Evolutionary conservation across 305 asterid species (phyloP).

Genomic region (Caryopteris hybrid): DNA sequence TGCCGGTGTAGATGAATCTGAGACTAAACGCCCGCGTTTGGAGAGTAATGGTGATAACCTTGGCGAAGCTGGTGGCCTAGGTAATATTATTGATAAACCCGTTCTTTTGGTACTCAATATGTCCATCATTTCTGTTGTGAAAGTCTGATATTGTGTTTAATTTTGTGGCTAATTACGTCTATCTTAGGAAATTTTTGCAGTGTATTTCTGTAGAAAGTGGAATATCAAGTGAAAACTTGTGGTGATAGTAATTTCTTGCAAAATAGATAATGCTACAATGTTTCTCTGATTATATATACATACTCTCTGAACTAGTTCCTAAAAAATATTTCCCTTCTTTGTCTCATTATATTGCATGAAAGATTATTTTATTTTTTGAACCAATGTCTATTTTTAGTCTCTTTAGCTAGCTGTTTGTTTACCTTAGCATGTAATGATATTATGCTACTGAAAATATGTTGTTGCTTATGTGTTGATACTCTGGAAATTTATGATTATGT

Average conservation of each 20-base stretch:
- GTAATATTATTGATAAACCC: constrained; percentile 24
- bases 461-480: neutral
- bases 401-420: neutral
- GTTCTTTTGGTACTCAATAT: neutral
- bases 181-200: neutral
- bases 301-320: too few relatives aligned
- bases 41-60: constrained; percentile 42
- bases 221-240: neutral
- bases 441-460: neutral
- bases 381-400: neutral
- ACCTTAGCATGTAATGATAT: neutral
- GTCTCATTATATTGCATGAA: neutral
- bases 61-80: constrained; percentile 34
- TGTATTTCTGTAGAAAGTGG: neutral
- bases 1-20: constrained; percentile 48
- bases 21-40: constrained; percentile 65
- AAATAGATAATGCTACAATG: neutral
- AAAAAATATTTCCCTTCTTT: neutral
- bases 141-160: neutral
- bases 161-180: neutral
- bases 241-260: neutral
- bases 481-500: neutral
- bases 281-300: too few relatives aligned
- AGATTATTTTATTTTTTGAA: neutral
- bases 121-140: neutral